phyloP scores from a whole-genome alignment of 495 filamentous ascomycete species.

The Xylaria curta region DNA sequence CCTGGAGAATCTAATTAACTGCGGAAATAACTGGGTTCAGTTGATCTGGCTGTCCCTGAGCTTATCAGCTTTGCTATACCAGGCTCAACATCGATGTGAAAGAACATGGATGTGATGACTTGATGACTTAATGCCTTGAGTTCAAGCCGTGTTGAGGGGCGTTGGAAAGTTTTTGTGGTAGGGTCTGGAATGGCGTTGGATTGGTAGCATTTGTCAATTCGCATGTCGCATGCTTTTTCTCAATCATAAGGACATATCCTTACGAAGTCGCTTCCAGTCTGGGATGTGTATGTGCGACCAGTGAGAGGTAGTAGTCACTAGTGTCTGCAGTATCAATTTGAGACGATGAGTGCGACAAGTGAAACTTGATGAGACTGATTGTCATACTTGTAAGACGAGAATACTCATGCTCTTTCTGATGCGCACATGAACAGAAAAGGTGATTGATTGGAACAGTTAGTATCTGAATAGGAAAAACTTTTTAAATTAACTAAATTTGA shows the following conservation, averaged over 20 bases:
- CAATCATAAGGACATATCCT: neutral
- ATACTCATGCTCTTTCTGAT: neutral
- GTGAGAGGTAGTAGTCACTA: neutral
- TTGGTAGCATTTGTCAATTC: neutral
- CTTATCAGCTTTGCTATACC: no score
- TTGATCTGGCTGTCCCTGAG: neutral
- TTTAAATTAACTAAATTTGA: neutral
- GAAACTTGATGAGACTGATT: neutral
- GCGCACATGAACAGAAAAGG: neutral
- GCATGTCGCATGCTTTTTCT: neutral
- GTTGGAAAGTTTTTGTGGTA: neutral
- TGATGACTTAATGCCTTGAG: neutral
- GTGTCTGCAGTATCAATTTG: neutral
- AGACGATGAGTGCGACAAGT: neutral
- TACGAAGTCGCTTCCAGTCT: neutral
- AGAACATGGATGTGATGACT: neutral
- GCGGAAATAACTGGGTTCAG: neutral
- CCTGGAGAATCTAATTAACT: neutral
- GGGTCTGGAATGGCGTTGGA: neutral
- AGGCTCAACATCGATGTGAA: neutral
- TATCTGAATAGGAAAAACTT: neutral
- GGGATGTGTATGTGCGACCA: neutral
- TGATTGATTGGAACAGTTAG: neutral
- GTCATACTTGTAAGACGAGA: neutral
- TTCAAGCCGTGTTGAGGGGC: neutral